A percentile compares a stretch with the other conserved stretches of the same genome.
Evolutionary conservation across 352 stramenopile species (phyloP).

Genomic region (Globisporangium sylvaticum): DNA sequence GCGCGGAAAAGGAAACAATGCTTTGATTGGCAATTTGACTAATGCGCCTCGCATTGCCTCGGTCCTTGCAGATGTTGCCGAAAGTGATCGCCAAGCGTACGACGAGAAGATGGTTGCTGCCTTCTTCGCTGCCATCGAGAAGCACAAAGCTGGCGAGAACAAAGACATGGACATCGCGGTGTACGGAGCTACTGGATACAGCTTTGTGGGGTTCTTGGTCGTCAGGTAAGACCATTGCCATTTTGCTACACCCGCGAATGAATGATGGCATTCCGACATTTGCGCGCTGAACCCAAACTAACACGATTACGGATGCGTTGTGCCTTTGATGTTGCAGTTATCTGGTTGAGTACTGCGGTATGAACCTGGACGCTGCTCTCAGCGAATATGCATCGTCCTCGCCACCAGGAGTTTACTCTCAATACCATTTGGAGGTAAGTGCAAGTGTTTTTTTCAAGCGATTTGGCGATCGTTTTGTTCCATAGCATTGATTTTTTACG

Average conservation of each 20-base stretch:
- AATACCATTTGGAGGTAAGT: slow-evolving; percentile 62
- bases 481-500: slow-evolving; percentile 1
- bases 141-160: slow-evolving; percentile 52
- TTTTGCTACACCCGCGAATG: not conserved
- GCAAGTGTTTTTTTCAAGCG: not conserved
- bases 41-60: slow-evolving; percentile 1
- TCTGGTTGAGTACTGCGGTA: slow-evolving; percentile 62
- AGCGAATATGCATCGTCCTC: slow-evolving; percentile 54
- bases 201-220: slow-evolving; percentile 71
- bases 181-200: slow-evolving; percentile 59
- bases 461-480: not conserved
- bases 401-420: slow-evolving; percentile 63
- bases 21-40: not conserved
- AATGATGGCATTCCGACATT: not conserved
- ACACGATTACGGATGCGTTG: slow-evolving; percentile 2
- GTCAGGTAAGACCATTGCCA: slow-evolving; percentile 39
- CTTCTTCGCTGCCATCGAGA: slow-evolving; percentile 57
- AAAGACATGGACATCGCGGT: slow-evolving; percentile 81
- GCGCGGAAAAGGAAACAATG: not conserved
- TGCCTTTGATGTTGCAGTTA: slow-evolving; percentile 32
- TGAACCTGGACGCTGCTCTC: slow-evolving; percentile 59
- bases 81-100: slow-evolving; percentile 29
- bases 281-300: not conserved
- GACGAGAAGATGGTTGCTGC: slow-evolving; percentile 52
- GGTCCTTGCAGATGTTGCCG: slow-evolving; percentile 18